A percentile compares a stretch with the other conserved stretches of the same genome.
Conservation (phyloP, 2,329 filamentous ascomycete species). For the Ceratocystis destructans region DNA sequence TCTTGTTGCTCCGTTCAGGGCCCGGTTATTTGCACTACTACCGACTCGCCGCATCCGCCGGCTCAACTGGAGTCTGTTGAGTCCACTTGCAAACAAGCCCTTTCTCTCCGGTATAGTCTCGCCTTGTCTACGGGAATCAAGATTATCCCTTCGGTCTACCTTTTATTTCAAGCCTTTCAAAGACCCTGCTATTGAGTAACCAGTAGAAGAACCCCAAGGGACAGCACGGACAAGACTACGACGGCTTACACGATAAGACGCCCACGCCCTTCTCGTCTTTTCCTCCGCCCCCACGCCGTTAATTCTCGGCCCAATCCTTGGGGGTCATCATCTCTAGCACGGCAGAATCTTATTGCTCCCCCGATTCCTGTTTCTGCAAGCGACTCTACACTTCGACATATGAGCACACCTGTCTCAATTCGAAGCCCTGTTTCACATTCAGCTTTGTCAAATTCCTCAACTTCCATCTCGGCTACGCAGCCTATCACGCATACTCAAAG, state of each 20-base stretch:
- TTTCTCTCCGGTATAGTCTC: not conserved
- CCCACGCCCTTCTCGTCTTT: not conserved
- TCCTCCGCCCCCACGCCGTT: not conserved
- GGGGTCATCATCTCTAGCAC: not conserved
- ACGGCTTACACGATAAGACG: conserved; percentile 10
- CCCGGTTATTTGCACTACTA: not conserved
- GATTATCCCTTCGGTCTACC: not conserved
- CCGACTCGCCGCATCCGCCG: not conserved
- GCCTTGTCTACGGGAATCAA: not conserved
- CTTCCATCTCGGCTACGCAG: not conserved
- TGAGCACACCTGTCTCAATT: not conserved
- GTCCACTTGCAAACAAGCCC: not conserved
- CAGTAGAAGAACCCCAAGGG: not conserved
- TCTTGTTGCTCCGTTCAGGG: not conserved
- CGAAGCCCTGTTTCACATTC: not conserved
- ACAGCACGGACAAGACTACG: not conserved
- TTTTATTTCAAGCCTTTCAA: not conserved
- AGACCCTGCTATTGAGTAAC: not conserved
- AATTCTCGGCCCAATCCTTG: not conserved
- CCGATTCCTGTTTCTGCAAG: not conserved
- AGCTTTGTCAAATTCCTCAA: not conserved
- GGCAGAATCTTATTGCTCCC: not conserved
- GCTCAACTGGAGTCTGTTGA: not conserved
- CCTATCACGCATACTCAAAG: not conserved
- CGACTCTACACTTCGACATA: not conserved